Evolutionary conservation across 108 stramenopile species (phyloP).

Genomic region (Cylindrotheca closterium): DNA sequence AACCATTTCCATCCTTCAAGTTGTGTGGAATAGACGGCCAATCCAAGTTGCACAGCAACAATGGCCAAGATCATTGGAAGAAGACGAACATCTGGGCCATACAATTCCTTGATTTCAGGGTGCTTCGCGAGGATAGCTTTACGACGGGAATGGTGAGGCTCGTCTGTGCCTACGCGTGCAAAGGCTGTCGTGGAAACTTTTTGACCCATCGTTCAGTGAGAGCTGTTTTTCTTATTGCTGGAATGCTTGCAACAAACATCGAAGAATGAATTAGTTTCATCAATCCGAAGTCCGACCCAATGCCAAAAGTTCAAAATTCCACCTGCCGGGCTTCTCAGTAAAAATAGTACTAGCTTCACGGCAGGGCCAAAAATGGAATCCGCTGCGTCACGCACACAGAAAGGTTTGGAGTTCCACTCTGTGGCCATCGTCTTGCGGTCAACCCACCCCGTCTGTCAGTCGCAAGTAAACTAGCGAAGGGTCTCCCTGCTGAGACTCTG

Average conservation of each 20-base stretch:
- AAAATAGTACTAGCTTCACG: too few species aligned
- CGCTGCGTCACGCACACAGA: too few species aligned
- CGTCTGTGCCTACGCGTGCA: slow-evolving; percentile 31
- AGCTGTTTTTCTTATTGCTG: background rate
- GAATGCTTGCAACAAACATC: background rate
- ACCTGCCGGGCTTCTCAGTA: too few species aligned
- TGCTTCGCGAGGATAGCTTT: slow-evolving; percentile 75
- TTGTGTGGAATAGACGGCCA: slow-evolving; percentile 56
- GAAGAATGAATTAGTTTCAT: background rate
- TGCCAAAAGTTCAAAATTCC: too few species aligned
- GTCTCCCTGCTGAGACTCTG: too few species aligned
- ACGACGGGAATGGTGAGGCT: slow-evolving; percentile 58
- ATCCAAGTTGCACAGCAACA: slow-evolving; percentile 49
- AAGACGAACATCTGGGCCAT: slow-evolving; percentile 72
- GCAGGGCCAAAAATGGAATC: too few species aligned
- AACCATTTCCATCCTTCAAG: slow-evolving; percentile 11
- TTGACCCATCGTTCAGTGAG: slow-evolving; percentile 24
- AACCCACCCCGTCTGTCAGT: too few species aligned
- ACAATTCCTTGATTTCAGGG: slow-evolving; percentile 81
- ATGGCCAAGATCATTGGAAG: slow-evolving; percentile 64
- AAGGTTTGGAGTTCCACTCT: too few species aligned
- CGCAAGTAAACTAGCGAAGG: too few species aligned
- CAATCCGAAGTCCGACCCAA: too few species aligned
- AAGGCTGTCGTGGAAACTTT: slow-evolving; percentile 30
- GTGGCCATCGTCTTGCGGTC: too few species aligned